phyloP scores from a whole-genome alignment of 441 rosid genomes.

The Cnidoscolus chayamansa region DNA sequence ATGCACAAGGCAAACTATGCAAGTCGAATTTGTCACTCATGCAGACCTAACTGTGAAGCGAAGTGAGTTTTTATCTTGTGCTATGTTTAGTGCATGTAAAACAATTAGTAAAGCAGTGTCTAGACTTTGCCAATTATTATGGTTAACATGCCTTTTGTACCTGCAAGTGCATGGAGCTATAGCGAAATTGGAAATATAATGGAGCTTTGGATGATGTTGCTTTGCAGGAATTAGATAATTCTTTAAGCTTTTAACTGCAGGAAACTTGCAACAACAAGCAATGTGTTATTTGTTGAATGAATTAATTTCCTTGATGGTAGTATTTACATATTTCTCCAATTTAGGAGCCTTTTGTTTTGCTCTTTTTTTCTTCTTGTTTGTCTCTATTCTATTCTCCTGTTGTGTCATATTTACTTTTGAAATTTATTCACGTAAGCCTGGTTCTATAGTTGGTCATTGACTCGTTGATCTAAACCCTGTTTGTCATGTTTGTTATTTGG shows the following conservation, averaged over 20 bases:
- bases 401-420: not conserved
- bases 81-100: constrained; percentile 16
- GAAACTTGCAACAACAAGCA: not conserved
- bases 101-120: not conserved
- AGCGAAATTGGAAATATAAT: not conserved
- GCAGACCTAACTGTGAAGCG: constrained; percentile 99
- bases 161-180: not conserved
- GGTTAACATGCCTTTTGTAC: not conserved
- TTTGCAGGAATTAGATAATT: not conserved
- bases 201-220: not conserved
- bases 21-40: constrained; percentile 98
- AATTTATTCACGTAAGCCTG: too few relatives aligned
- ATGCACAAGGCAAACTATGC: constrained; percentile 99
- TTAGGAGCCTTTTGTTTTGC: not conserved
- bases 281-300: not conserved
- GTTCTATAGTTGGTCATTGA: too few relatives aligned
- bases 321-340: not conserved
- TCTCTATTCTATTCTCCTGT: not conserved
- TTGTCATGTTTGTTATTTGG: too few relatives aligned
- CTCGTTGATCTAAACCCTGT: too few relatives aligned
- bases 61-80: constrained; percentile 54
- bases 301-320: not conserved
- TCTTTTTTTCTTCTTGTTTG: not conserved
- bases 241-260: not conserved
- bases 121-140: not conserved